Percentiles rank a stretch among this genome's conserved stretches.
These are phyloP conservation scores for Termitomyces sp. DNA, from an alignment of 768 basidiomycete species.

Conservation along the genomic window DNA sequence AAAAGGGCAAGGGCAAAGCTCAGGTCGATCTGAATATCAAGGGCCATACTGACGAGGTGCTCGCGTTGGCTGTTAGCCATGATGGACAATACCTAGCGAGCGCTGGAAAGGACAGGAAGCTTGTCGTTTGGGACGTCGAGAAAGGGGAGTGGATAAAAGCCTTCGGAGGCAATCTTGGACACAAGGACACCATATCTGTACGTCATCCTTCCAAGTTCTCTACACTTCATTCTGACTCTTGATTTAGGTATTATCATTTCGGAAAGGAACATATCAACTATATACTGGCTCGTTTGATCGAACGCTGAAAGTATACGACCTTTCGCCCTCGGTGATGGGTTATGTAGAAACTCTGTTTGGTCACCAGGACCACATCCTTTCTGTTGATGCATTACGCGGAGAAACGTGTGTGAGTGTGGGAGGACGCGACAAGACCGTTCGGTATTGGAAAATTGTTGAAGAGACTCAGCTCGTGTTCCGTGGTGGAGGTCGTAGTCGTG, in stretches of 20 bases:
- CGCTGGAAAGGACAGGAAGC: constrained; percentile 75
- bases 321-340: constrained; percentile 68
- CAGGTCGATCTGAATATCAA: constrained; percentile 34
- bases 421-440: constrained; percentile 83
- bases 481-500: constrained; percentile 83
- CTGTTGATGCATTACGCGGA: constrained; percentile 73
- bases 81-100: constrained; percentile 86
- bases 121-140: constrained; percentile 86
- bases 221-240: neutral
- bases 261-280: constrained; percentile 70
- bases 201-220: constrained; percentile 2
- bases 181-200: constrained; percentile 38
- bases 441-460: constrained; percentile 96
- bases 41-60: constrained; percentile 87
- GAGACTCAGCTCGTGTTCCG: constrained; percentile 95
- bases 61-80: constrained; percentile 75
- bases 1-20: constrained; percentile 50
- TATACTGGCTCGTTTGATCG: constrained; percentile 82
- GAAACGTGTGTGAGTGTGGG: constrained; percentile 88
- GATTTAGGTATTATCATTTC: constrained; percentile 62
- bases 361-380: constrained; percentile 85
- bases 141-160: constrained; percentile 72
- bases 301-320: constrained; percentile 84
- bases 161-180: constrained; percentile 75
- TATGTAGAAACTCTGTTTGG: constrained; percentile 97